These are phyloP conservation scores for Trichoderma sp. DNA, from an alignment of 2,329 filamentous ascomycete genomes.

Conservation along the genomic window DNA sequence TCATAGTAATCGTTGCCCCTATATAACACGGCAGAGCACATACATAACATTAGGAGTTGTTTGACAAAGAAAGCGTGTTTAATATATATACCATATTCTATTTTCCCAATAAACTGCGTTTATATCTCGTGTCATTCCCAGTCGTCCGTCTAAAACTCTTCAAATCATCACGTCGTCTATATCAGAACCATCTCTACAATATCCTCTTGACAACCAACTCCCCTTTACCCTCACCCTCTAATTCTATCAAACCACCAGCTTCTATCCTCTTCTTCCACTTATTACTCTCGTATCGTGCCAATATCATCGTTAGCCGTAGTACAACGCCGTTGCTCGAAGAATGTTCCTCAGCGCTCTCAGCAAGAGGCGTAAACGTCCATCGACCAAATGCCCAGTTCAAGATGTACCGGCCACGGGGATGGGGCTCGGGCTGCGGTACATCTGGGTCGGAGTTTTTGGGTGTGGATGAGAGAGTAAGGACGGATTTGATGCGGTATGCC, in stretches of 20 bases:
- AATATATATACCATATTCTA: not conserved
- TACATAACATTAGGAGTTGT: not conserved
- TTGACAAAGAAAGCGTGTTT: not conserved
- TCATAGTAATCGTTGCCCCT: not conserved
- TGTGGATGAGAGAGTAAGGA: slow-evolving; percentile 47
- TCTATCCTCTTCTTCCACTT: slow-evolving; percentile 77
- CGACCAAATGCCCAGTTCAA: slow-evolving; percentile 97
- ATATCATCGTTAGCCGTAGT: slow-evolving; percentile 71
- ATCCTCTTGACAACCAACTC: slow-evolving; percentile 53
- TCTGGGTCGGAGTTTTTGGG: slow-evolving; percentile 53
- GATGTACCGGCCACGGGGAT: slow-evolving; percentile 63
- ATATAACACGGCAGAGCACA: not conserved
- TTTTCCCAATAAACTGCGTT: not conserved
- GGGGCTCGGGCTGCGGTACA: slow-evolving; percentile 32
- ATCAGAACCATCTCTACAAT: slow-evolving; percentile 31
- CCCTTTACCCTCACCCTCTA: slow-evolving; percentile 46
- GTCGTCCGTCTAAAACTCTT: not conserved
- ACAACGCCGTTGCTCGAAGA: slow-evolving; percentile 53
- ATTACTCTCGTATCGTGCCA: slow-evolving; percentile 68
- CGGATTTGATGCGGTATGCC: slow-evolving; percentile 88
- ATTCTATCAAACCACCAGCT: slow-evolving; percentile 50
- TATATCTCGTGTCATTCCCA: not conserved
- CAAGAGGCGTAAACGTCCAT: slow-evolving; percentile 77
- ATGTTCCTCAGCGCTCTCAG: slow-evolving; percentile 46
- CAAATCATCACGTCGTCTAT: slow-evolving; percentile 14